phyloP scores from a whole-genome alignment of 768 basidiomycete species.

The Tricholoma sp. region DNA sequence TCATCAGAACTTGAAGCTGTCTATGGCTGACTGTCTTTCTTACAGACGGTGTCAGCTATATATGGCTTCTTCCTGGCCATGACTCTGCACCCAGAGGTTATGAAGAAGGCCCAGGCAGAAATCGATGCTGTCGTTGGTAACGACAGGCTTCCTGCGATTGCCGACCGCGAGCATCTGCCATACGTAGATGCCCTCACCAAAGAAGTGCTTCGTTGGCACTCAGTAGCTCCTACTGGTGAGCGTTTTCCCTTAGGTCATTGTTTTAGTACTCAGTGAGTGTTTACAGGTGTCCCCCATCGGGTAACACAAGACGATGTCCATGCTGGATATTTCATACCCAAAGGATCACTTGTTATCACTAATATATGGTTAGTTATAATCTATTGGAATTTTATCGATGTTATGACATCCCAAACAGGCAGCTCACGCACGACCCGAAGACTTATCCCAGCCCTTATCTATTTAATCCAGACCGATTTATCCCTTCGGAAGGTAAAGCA shows the following conservation, averaged over 20 bases:
- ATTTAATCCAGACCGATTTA: constrained; percentile 60
- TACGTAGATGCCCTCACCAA: constrained; percentile 57
- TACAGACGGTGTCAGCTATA: constrained; percentile 56
- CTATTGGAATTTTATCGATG: constrained; percentile 14
- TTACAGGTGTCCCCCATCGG: constrained; percentile 47
- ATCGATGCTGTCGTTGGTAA: constrained; percentile 55
- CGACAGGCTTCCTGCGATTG: constrained; percentile 56
- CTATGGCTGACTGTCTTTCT: constrained; percentile 5
- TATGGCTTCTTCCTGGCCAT: constrained; percentile 61
- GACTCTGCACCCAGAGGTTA: constrained; percentile 49
- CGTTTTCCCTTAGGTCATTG: constrained; percentile 2
- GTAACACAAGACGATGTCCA: constrained; percentile 58
- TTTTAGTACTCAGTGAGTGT: constrained; percentile 2
- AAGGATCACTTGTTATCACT: constrained; percentile 46
- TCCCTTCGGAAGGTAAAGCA: constrained; percentile 34
- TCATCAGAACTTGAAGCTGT: neutral
- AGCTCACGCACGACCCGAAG: constrained; percentile 49
- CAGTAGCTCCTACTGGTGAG: constrained; percentile 40
- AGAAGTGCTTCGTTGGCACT: constrained; percentile 52
- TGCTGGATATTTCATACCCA: constrained; percentile 57
- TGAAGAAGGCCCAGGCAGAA: constrained; percentile 57
- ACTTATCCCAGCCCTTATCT: constrained; percentile 47
- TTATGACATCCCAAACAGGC: constrained; percentile 23
- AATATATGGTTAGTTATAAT: constrained; percentile 41
- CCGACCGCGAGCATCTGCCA: constrained; percentile 53